A percentile compares a stretch with the other conserved stretches of the same genome.
Conservation (phyloP, 2,329 filamentous ascomycete genomes). For the Cordyceps tenuipes region DNA sequence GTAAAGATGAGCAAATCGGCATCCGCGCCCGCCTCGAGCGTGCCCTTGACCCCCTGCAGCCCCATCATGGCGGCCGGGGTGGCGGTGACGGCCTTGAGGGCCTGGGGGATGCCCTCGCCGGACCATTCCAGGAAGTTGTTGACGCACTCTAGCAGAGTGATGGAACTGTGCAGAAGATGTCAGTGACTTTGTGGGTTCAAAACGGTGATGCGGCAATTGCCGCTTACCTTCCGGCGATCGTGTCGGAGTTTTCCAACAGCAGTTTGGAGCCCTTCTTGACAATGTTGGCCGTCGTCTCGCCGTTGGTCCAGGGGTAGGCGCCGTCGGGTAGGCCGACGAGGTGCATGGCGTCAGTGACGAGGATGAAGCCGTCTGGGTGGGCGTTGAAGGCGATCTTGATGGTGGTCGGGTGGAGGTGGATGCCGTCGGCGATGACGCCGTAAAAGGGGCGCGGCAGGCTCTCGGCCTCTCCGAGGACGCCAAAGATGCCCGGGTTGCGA, state of each 20-base stretch:
- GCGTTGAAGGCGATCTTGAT: constrained; percentile 85
- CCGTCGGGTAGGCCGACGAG: constrained; percentile 78
- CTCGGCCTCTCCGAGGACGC: constrained; percentile 64
- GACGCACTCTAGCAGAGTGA: constrained; percentile 71
- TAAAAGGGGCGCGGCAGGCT: constrained; percentile 61
- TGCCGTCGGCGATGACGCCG: constrained; percentile 83
- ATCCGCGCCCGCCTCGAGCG: constrained; percentile 53
- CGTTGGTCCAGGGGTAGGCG: constrained; percentile 78
- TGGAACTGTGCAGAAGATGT: constrained; percentile 38
- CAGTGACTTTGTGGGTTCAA: neutral
- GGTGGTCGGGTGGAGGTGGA: constrained; percentile 80
- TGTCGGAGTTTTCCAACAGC: constrained; percentile 68
- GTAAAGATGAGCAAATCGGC: constrained; percentile 63
- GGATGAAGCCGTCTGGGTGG: constrained; percentile 74
- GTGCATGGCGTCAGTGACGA: constrained; percentile 90
- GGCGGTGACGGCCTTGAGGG: constrained; percentile 62
- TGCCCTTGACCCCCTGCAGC: constrained; percentile 58
- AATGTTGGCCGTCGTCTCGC: constrained; percentile 47
- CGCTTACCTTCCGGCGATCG: constrained; percentile 64
- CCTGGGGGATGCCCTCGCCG: constrained; percentile 57
- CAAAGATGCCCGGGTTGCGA: constrained; percentile 85
- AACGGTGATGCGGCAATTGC: neutral
- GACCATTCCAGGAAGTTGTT: constrained; percentile 75
- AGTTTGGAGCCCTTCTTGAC: constrained; percentile 65
- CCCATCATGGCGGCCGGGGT: constrained; percentile 74